Percentiles rank a stretch among this genome's conserved stretches.
Conservation (phyloP, 1,284 basidiomycete genomes). For the Moesziomyces parantarcticus region DNA sequence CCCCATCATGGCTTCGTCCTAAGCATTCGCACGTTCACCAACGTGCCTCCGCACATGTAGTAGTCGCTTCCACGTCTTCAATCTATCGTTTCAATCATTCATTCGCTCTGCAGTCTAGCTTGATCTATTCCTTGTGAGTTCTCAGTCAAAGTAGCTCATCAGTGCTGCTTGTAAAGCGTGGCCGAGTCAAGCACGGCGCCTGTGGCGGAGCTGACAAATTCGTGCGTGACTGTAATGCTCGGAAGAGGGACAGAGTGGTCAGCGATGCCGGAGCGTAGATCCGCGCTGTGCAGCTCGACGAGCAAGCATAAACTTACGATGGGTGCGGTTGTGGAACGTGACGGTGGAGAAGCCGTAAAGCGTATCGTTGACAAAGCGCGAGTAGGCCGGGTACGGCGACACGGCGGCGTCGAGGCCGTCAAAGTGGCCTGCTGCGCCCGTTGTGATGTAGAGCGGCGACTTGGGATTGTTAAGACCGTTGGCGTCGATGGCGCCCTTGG, state of each 20-base stretch:
- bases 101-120: no score
- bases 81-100: not conserved
- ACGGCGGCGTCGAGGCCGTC: conserved; percentile 50
- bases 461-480: conserved; percentile 54
- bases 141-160: no score
- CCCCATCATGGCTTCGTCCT: conserved; percentile 59
- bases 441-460: conserved; percentile 55
- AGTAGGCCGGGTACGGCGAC: conserved; percentile 40
- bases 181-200: conserved; percentile 26
- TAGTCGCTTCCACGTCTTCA: not conserved
- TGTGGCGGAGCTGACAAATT: conserved; percentile 27
- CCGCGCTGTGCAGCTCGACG: not conserved
- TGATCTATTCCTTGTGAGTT: no score
- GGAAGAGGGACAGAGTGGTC: no score
- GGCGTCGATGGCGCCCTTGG: conserved; percentile 47
- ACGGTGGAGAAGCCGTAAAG: conserved; percentile 61
- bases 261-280: no score
- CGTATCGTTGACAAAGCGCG: conserved; percentile 56
- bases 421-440: conserved; percentile 65
- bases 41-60: no score
- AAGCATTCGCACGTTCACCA: no score
- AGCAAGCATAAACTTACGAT: conserved; percentile 13
- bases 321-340: conserved; percentile 62
- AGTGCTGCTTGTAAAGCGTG: conserved; percentile 36
- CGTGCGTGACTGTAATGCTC: conserved; percentile 15